Base-by-base conservation (phyloP, 306 rosid genomes). In the Prunus armeniaca region DNA sequence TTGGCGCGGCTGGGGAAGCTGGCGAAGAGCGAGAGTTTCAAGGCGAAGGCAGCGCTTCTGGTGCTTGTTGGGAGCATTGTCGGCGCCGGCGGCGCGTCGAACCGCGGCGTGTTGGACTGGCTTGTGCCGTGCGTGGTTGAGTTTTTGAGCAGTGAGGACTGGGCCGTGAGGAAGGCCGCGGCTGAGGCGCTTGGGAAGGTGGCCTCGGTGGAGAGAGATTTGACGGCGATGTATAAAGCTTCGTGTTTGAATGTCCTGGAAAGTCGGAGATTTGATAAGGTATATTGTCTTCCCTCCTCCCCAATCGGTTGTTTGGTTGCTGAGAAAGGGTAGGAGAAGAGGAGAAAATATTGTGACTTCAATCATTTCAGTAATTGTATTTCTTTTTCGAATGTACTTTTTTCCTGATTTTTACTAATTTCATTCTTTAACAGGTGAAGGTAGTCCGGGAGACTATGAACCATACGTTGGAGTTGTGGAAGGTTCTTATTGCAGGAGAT, bases 241-340 rank as follows among this genome's bases (percentile, higher is more conserved):
- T 57, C 73, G 67, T 96, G 99, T 76, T 47, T 96, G 77, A 93
- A 74, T 82, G 84, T 93, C 2, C 81, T 96, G 84, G 97, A 96
- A 75, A 91, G 85, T 79, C 89, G 97, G 61, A 88, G 89, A 86
- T 96, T 96, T 72, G 99, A 96, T 80, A 96, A 92, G 97, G 99
- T 92, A 79, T 68, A 55, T 34, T 32, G 30, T 2, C 43, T 1
- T 63, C 52, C 17, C 54, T 57, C 66, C 52, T 5, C 72, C 54
- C 72, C 20, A 13, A 15, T 61, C 51, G 4, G 49, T 14, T 45
- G 62, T 41, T 69, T 67, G 51, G 81, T 63, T 63, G 66, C 80
- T 30, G 15, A 38, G 77, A 82, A 65, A 71, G 55, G 54, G 49
- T 22, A 7, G 61, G 51, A 34, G 65, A 58, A 45, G 10, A 71